phyloP scores from a whole-genome alignment of 2,329 filamentous ascomycete species.

The Ceratocystiopsis sp. region DNA sequence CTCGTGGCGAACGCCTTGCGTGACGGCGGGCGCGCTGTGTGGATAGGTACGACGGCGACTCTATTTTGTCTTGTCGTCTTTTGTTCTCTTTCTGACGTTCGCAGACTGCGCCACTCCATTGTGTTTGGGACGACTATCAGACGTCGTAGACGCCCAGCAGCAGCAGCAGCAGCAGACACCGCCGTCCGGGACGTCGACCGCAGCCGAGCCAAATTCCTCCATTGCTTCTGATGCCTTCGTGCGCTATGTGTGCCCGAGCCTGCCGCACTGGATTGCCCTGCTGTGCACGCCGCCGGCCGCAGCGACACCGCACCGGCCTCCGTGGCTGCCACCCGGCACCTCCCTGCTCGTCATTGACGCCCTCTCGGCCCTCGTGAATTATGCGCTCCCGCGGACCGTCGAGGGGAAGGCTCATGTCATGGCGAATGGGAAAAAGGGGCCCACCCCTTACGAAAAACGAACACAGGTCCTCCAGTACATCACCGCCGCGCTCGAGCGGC shows the following conservation, averaged over 20 bases:
- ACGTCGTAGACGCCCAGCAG: conserved; percentile 10
- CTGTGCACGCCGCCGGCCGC: conserved; percentile 50
- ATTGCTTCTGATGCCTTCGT: conserved; percentile 15
- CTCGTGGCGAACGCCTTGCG: conserved; percentile 46
- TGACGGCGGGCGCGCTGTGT: conserved; percentile 48
- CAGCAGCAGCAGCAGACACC: too few species aligned
- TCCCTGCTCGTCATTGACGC: conserved; percentile 63
- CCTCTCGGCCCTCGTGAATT: conserved; percentile 58
- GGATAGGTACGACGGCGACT: conserved; percentile 47
- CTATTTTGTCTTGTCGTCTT: too few species aligned
- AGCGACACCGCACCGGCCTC: conserved; percentile 19
- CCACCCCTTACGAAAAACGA: conserved; percentile 7
- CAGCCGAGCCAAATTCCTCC: too few species aligned
- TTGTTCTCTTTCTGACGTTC: neutral
- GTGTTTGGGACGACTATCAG: conserved; percentile 19
- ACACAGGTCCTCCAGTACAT: conserved; percentile 41
- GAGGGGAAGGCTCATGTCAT: conserved; percentile 6
- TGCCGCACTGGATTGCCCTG: conserved; percentile 61
- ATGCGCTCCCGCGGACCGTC: conserved; percentile 50
- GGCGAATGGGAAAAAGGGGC: conserved; percentile 8
- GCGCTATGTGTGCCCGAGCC: conserved; percentile 36
- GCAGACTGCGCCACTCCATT: conserved; percentile 30
- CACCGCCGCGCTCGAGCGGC: conserved; percentile 53
- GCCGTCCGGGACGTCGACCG: too few species aligned
- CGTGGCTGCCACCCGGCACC: conserved; percentile 44